Base-by-base conservation (phyloP, 495 filamentous ascomycete genomes). In the Usnea hakonensis region DNA sequence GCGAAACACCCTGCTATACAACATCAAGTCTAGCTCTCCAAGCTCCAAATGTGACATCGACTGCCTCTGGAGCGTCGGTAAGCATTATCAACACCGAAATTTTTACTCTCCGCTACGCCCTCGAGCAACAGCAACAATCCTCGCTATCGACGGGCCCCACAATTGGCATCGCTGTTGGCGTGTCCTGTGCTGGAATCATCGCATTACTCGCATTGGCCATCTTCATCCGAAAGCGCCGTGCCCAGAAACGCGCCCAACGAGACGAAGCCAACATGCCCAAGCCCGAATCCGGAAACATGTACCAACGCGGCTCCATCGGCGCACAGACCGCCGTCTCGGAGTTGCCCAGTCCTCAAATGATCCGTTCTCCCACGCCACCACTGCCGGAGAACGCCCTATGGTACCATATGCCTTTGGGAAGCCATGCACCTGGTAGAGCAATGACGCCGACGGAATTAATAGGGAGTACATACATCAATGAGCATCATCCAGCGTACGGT, bases 1-100 rank as follows among this genome's bases (percentile, higher is more conserved):
- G 66, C 19, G 64, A 61, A 32, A 71, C 64, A 9, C 69, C 65
- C 44, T 71, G 69, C 61, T 63, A 60, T 36, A 68, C 63, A 19
- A 68, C 57, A 17, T 46, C 64, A 26, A 21, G 55, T 30, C 37
- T 61, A 19, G 55, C 66, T 16, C 35, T 66, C 28, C 48, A 60
- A 28, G 37, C 55, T 26, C 57, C 66, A 8, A 67, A 30, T 33
- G 40, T 38, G 13, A 62, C 65, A 21, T 4, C 36, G n/a, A 14
- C 36, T 30, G 56, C 44, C 28, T 30, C 55, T 57, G 53, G 55
- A 26, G 57, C 64, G 5, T 58, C 61, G 8, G 61, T 61, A n/a
- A 64, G 53, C 59, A 44, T 64, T 0, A 68, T 70, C 28, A 64
- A 48, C 19, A 64, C 43, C 35, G 46, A 70, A 33, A 36, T 71